A percentile compares a stretch with the other conserved stretches of the same genome.
phyloP scores from a whole-genome alignment of 129 eudicot species.

The Helianthus annuus region HanXRQr2.0-SUNRISE NC_035443.2:145333841-145334340 shows the following conservation, averaged over 20 bases:
- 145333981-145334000: slow-evolving; percentile 67
- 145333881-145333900: slow-evolving; percentile 65
- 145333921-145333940: slow-evolving; percentile 63
- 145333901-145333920: slow-evolving; percentile 76
- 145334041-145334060: background rate
- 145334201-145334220: slow-evolving; percentile 1
- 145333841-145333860: slow-evolving; percentile 80
- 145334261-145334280: too few species aligned
- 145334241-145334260: background rate
- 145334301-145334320: too few species aligned
- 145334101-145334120: slow-evolving; percentile 3
- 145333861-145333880: slow-evolving; percentile 95
- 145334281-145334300: too few species aligned
- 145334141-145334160: background rate
- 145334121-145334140: background rate
- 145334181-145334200: background rate
- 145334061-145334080: slow-evolving; percentile 1
- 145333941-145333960: slow-evolving; percentile 85
- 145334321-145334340: too few species aligned
- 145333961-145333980: slow-evolving; percentile 72
- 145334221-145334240: background rate
- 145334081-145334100: background rate
- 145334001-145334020: slow-evolving; percentile 17
- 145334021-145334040: slow-evolving; percentile 1
- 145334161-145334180: background rate